Base-by-base conservation (phyloP, 163 green algal genomes). In the Coccomyxa subellipsoidea region DNA sequence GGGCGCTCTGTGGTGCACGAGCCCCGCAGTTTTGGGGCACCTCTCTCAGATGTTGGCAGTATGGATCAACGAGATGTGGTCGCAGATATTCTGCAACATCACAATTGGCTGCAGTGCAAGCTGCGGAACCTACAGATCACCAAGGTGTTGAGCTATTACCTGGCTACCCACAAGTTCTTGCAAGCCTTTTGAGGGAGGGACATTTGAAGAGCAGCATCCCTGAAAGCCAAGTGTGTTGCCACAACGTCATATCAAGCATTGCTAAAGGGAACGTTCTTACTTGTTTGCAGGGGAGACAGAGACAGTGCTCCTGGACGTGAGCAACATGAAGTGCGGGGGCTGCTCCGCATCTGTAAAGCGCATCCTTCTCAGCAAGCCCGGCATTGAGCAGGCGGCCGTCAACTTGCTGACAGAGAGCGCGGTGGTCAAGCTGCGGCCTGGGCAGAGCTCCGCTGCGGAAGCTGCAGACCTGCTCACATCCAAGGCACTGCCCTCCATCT, bases 281-380 rank as follows among this genome's bases (percentile, higher is more conserved):
- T 59, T 12, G 23, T 59, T 27, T 59, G 4, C 47, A 59, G 47
- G 47, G 21, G 32, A 31, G 3, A 40, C 79, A 78, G 79, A 85
- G 4, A 81, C 87, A 7, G 75, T 92, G 6, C 76, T 94, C n/a
- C 84, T 94, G 54, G 88, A 93, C 27, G 91, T 94, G 31, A 69
- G 59, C 32, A 80, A 84, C 35, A 94, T 94, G 91, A 92, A 90
- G 76, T 94, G 91, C 69, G 91, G 90, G 15, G 91, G 91, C n/a
- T 94, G 91, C 87, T 89, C 84, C 76, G 86, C 89, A 4, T 79
- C 86, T 0, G 91, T 94, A 25, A 91, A 91, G 81, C 85, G 88
- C 23, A 91, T 91, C 3, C 85, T 94, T 76, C 34, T 83, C 54
- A 86, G 81, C 54, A 86, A 89, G 35, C 80, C 85, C 5, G 82